phyloP scores from a whole-genome alignment of 345 rosid genomes.

The Turnera subulata region DNA sequence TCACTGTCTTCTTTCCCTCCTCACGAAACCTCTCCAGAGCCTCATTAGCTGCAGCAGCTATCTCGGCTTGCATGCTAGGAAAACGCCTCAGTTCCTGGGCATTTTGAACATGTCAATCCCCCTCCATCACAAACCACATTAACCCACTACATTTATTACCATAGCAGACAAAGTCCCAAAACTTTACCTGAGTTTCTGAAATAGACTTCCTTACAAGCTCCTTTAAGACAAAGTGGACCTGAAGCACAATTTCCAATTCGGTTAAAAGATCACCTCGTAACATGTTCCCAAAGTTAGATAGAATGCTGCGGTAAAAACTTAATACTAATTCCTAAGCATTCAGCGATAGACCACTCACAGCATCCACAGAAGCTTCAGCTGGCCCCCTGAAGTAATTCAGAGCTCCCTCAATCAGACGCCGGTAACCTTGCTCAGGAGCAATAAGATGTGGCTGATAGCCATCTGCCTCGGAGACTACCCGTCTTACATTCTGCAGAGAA shows the following conservation, averaged over 20 bases:
- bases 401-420: slow-evolving; percentile 34
- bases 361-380: slow-evolving; percentile 40
- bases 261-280: too few species aligned
- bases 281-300: too few species aligned
- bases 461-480: slow-evolving; percentile 38
- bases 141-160: too few species aligned
- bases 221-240: slow-evolving; percentile 40
- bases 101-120: not conserved
- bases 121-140: not conserved
- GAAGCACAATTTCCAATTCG: slow-evolving; percentile 3
- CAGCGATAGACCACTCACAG: slow-evolving; percentile 17
- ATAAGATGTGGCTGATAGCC: slow-evolving; percentile 43
- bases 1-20: slow-evolving; percentile 32
- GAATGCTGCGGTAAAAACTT: not conserved
- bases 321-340: not conserved
- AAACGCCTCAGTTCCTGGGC: slow-evolving; percentile 33
- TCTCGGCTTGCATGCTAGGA: slow-evolving; percentile 33
- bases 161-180: not conserved
- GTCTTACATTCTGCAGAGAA: slow-evolving; percentile 32
- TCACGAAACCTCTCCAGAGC: slow-evolving; percentile 38
- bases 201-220: slow-evolving; percentile 39
- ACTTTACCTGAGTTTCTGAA: slow-evolving; percentile 34
- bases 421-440: slow-evolving; percentile 42
- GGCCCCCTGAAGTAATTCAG: slow-evolving; percentile 34
- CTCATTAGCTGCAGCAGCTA: slow-evolving; percentile 31